Percentiles rank a stretch among this genome's conserved stretches.
Conservation (phyloP, 306 rosid genomes). For the Canavalia gladiata region DNA sequence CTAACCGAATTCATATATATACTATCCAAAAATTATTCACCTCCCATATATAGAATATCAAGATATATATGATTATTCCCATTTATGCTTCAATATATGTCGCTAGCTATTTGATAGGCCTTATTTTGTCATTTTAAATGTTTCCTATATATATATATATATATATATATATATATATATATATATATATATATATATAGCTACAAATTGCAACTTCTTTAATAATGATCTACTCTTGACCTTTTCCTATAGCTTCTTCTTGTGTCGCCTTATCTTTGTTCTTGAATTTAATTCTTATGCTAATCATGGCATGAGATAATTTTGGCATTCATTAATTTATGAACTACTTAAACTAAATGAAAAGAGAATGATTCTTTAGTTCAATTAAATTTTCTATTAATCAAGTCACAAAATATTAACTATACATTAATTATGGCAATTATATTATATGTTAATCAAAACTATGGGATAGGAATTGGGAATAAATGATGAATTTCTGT, state of each 20-base stretch:
- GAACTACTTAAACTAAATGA: not conserved
- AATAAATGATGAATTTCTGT: too few relatives aligned
- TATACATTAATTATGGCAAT: not conserved
- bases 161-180: too few relatives aligned
- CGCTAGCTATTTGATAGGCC: not conserved
- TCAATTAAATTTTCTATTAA: not conserved
- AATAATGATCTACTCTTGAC: not conserved
- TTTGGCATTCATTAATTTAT: not conserved
- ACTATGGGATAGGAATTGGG: not conserved
- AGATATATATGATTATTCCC: not conserved
- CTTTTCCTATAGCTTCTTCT: not conserved
- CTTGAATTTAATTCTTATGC: not conserved
- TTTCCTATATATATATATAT: not conserved
- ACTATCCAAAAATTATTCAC: not conserved
- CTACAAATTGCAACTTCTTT: slow-evolving; percentile 37
- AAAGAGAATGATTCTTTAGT: not conserved
- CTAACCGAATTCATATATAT: not conserved
- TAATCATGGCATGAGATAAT: not conserved
- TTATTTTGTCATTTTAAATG: not conserved
- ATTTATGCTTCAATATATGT: not conserved
- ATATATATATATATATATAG: too few relatives aligned
- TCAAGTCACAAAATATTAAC: not conserved
- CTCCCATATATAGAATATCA: not conserved
- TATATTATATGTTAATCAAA: not conserved
- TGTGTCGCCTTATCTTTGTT: not conserved